Evolutionary conservation across 345 rosid genomes (phyloP).

Genomic region (Lepidium sativum): DNA sequence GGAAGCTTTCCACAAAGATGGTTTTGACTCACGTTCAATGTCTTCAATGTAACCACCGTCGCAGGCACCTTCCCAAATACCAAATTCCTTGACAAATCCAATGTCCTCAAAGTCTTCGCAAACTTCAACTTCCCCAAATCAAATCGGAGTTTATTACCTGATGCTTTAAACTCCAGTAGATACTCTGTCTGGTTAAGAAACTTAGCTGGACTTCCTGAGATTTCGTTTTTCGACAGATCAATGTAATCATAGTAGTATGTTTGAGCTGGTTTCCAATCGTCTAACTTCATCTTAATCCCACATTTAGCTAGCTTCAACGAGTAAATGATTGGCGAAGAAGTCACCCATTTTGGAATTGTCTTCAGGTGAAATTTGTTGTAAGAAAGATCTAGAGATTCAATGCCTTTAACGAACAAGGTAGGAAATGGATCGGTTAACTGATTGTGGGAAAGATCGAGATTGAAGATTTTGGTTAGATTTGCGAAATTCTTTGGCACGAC

Average conservation of each 20-base stretch:
- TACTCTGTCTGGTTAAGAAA: conserved; percentile 51
- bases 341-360: conserved; percentile 67
- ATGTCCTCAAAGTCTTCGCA: conserved; percentile 32
- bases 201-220: conserved; percentile 45
- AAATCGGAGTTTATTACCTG: conserved; percentile 45
- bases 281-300: conserved; percentile 52
- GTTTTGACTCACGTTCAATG: conserved; percentile 48
- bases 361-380: conserved; percentile 49
- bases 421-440: conserved; percentile 63
- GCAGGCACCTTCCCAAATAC: conserved; percentile 49
- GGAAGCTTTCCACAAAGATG: conserved; percentile 69
- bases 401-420: conserved; percentile 54
- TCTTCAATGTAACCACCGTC: conserved; percentile 34
- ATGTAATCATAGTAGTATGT: conserved; percentile 66
- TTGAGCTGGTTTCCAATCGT: conserved; percentile 52
- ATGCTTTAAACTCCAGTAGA: conserved; percentile 45
- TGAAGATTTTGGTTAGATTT: conserved; percentile 74
- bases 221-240: conserved; percentile 57
- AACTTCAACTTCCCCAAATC: conserved; percentile 40
- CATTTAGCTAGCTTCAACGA: conserved; percentile 67
- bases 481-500: conserved; percentile 47
- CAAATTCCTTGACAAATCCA: conserved; percentile 56
- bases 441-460: conserved; percentile 62
- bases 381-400: conserved; percentile 67
- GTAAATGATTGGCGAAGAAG: conserved; percentile 58